These are phyloP conservation scores for Echria macrotheca DNA, from an alignment of 495 filamentous ascomycete species.

Conservation along the genomic window DNA sequence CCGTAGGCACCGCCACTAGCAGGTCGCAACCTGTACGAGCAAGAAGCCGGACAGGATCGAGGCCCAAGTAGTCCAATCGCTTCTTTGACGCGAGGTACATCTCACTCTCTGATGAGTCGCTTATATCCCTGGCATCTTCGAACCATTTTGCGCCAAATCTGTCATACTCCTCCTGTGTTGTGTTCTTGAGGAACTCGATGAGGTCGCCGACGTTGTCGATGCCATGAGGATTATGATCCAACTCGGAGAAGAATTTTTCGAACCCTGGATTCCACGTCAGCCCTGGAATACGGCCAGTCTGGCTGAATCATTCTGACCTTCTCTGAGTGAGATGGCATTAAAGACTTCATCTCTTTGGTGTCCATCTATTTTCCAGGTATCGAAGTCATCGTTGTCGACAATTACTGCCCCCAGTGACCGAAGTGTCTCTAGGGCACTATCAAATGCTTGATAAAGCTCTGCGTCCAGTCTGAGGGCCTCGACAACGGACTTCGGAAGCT, in stretches of 20 bases:
- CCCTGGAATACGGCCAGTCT: neutral
- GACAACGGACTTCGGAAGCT: neutral
- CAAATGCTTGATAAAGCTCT: neutral
- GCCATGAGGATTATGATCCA: neutral
- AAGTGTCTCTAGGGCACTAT: neutral
- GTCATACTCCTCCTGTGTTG: neutral
- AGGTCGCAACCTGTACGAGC: neutral
- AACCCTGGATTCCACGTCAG: neutral
- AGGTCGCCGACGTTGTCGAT: neutral
- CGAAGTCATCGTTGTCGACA: neutral
- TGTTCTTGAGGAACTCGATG: neutral
- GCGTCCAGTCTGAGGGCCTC: neutral
- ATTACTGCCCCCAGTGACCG: neutral
- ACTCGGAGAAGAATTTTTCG: neutral
- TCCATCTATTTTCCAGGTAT: neutral
- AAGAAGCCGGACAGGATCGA: neutral
- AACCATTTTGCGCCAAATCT: neutral
- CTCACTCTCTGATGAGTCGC: neutral
- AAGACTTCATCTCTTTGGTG: neutral
- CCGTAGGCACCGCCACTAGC: neutral
- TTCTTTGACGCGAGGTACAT: neutral
- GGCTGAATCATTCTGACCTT: constrained; percentile 1
- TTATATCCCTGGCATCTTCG: neutral
- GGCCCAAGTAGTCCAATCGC: neutral
- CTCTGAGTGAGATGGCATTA: neutral